A percentile compares a stretch with the other conserved stretches of the same genome.
Conservation (phyloP, 768 basidiomycete genomes). For the Dioszegia crocea region DNA sequence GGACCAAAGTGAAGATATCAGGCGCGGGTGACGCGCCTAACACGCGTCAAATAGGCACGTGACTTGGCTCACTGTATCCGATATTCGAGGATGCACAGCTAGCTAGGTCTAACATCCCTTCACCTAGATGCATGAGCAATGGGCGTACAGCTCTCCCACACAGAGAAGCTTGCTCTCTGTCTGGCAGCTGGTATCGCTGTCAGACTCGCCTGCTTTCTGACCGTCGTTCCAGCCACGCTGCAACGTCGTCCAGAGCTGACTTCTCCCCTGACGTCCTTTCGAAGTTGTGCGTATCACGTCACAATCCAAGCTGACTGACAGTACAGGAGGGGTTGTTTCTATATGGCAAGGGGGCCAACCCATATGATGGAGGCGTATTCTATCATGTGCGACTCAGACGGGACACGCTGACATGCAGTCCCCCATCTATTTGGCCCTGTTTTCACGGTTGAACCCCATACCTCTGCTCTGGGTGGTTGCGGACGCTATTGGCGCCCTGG, state of each 20-base stretch:
- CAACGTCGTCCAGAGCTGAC: conserved; percentile 71
- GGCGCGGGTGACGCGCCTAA: neutral
- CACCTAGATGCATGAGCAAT: neutral
- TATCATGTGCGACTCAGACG: conserved; percentile 62
- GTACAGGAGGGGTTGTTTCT: conserved; percentile 89
- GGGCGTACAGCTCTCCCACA: neutral
- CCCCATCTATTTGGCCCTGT: conserved; percentile 70
- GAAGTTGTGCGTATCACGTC: conserved; percentile 60
- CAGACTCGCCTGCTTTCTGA: conserved; percentile 16
- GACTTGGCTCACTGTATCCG: too few species aligned
- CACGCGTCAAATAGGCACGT: too few species aligned
- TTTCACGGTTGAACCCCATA: conserved; percentile 66
- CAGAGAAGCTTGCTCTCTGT: neutral
- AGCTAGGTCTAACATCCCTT: neutral
- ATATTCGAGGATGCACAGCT: too few species aligned
- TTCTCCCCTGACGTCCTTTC: conserved; percentile 74
- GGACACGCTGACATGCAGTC: conserved; percentile 56
- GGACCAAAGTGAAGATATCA: neutral
- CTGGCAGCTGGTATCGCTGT: conserved; percentile 9
- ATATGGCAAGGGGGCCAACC: conserved; percentile 69
- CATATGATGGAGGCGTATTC: conserved; percentile 80
- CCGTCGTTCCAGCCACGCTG: conserved; percentile 48
- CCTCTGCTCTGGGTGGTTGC: conserved; percentile 61
- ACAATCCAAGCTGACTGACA: conserved; percentile 44
- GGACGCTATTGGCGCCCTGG: conserved; percentile 66